phyloP scores from a whole-genome alignment of 176 grass and related monocot species.

The Luzula sylvatica region DNA sequence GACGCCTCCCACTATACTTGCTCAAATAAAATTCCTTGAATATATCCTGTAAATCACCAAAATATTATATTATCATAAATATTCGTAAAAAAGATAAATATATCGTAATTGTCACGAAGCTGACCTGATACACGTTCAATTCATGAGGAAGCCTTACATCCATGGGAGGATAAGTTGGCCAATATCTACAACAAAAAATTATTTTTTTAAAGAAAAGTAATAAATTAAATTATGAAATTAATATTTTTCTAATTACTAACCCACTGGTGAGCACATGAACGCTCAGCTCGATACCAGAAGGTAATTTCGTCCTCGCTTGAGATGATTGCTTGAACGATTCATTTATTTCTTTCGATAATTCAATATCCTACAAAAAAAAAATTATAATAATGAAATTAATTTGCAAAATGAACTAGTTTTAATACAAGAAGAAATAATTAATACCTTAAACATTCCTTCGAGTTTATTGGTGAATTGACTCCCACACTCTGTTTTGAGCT shows the following conservation, averaged over 20 bases:
- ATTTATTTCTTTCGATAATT: conserved; percentile 99
- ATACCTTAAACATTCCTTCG: conserved; percentile 99
- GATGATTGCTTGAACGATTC: conserved; percentile 99
- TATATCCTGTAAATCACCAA: conserved; percentile 60
- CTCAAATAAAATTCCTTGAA: conserved; percentile 99
- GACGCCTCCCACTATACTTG: conserved; percentile 92
- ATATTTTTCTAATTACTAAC: conserved; percentile 20
- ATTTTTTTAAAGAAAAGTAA: too few relatives aligned
- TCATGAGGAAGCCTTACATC: conserved; percentile 92
- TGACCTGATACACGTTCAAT: conserved; percentile 98
- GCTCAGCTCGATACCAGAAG: conserved; percentile 96
- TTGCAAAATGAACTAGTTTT: too few relatives aligned
- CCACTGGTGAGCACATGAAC: conserved; percentile 97
- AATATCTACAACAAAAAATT: conserved; percentile 69
- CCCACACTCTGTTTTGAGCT: conserved; percentile 99
- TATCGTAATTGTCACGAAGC: background rate
- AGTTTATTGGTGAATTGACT: conserved; percentile 99
- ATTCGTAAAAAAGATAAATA: conserved; percentile 1
- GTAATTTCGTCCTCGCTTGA: conserved; percentile 94
- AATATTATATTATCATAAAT: conserved; percentile 8
- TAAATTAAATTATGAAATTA: too few relatives aligned
- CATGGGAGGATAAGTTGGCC: conserved; percentile 99
- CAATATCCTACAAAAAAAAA: conserved; percentile 55
- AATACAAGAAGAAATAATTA: background rate
- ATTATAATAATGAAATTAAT: background rate